Evolutionary conservation across 225 moss, liverwort and hornwort species (phyloP).

Genomic region (Lunularia cruciata): DNA sequence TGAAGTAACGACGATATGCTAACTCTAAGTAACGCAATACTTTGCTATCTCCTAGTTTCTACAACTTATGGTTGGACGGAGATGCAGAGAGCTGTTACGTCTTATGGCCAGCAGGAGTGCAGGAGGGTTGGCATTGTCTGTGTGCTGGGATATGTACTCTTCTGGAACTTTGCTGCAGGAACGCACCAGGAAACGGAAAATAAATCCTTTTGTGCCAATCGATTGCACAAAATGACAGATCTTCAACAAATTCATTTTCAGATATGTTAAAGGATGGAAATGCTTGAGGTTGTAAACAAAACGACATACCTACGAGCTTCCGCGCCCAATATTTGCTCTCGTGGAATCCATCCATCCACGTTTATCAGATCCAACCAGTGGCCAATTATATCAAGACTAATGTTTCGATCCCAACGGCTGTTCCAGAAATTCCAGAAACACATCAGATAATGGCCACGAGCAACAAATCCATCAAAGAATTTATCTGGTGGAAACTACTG

Average conservation of each 20-base stretch:
- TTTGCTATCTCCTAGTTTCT: neutral
- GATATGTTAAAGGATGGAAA: neutral
- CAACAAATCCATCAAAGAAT: neutral
- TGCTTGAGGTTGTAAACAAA: neutral
- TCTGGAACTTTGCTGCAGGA: constrained; percentile 83
- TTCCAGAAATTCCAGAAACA: constrained; percentile 4
- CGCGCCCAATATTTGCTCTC: constrained; percentile 51
- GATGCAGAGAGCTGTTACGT: constrained; percentile 40
- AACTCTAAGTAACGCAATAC: too few species aligned
- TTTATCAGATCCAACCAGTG: constrained; percentile 61
- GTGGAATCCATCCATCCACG: constrained; percentile 56
- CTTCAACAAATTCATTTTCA: neutral
- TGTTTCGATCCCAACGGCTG: constrained; percentile 95
- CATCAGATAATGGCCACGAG: neutral
- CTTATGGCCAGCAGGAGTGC: constrained; percentile 74
- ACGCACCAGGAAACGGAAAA: neutral
- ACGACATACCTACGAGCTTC: constrained; percentile 43
- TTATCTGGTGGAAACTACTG: neutral
- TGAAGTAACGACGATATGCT: too few species aligned
- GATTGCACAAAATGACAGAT: neutral
- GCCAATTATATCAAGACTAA: constrained; percentile 60
- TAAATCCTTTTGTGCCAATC: neutral
- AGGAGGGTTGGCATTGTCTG: constrained; percentile 93
- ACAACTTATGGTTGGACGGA: neutral
- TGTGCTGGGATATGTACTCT: constrained; percentile 76